Base-by-base conservation (phyloP, 2,329 filamentous ascomycete species). In the Fusarium tanahbumbuense region DNA sequence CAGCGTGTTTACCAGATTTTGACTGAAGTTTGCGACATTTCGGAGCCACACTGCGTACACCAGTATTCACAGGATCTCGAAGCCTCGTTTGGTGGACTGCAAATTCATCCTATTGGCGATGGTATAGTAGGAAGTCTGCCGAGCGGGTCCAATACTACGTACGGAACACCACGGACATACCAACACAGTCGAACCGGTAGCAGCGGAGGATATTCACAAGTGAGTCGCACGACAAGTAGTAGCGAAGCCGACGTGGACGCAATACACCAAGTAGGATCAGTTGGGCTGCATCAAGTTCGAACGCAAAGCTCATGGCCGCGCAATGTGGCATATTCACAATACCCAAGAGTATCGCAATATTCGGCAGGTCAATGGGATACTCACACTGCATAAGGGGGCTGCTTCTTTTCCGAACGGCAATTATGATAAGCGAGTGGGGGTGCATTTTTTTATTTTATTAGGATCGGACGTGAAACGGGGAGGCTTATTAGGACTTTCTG, bases 1-100 rank as follows among this genome's bases (percentile, higher is more conserved):
- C 81, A 84, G 45, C 81, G 80, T 56, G 80, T 88, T 49, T 87
- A 88, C 74, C 79, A 82, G 67, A 83, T 89, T 61, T 76, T 89
- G 40, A 84, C 81, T 2, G 83, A 84, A 65, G 73, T 79, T 46
- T 85, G 84, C 67, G 79, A 77, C 25, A 83, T 86, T 47, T 59
- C 76, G 8, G 84, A 87, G 74, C 85, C 85, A 53, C 86, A 87
- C 70, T 88, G 86, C 74, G 83, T 86, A n/a, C 83, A 86, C 59
- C 80, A 83, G 63, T 86, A 86, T 64, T 78, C 77, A 16, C 72
- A 76, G 13, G 78, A 79, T 13, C 56, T 82, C 18, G 68, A 75
- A 18, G 63, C 73, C n/a, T 68, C 74, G 4, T 68, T 77, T 20
- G 66, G 73, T 8, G 71, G 61, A 16, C 60, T 76, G 52, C 68